phyloP scores from a whole-genome alignment of 2,329 filamentous ascomycete genomes.

The Zarea fungicola region DNA sequence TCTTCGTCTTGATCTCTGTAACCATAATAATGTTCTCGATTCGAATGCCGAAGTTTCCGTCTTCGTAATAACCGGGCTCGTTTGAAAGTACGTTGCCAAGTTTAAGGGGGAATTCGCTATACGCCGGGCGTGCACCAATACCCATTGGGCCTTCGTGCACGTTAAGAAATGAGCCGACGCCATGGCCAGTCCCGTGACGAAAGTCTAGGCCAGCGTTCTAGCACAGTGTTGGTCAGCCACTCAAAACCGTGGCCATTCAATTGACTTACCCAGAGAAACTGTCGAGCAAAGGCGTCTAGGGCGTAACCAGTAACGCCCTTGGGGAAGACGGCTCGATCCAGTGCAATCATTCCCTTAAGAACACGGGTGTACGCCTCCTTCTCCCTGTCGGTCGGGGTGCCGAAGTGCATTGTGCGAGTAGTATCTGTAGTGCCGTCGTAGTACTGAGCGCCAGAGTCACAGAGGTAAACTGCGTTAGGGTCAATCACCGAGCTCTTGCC shows the following conservation, averaged over 20 bases:
- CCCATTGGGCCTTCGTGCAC: constrained; percentile 97
- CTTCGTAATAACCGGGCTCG: constrained; percentile 95
- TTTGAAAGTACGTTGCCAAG: constrained; percentile 95
- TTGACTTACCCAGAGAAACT: constrained; percentile 75
- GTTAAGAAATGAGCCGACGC: constrained; percentile 90
- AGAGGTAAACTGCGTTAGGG: constrained; percentile 81
- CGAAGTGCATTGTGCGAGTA: constrained; percentile 89
- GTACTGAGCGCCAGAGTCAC: constrained; percentile 96
- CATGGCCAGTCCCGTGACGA: constrained; percentile 92
- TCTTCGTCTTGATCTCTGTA: constrained; percentile 76
- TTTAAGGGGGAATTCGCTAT: constrained; percentile 81
- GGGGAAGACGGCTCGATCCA: constrained; percentile 83
- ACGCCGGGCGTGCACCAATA: constrained; percentile 87
- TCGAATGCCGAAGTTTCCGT: constrained; percentile 88
- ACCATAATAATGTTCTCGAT: constrained; percentile 97
- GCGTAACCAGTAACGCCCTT: constrained; percentile 94
- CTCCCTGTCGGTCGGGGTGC: constrained; percentile 75
- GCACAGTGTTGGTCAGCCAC: constrained; percentile 19
- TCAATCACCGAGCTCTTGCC: constrained; percentile 80
- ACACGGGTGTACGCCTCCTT: constrained; percentile 89
- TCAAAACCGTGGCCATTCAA: not conserved
- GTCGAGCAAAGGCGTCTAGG: constrained; percentile 80
- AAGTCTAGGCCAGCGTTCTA: constrained; percentile 75
- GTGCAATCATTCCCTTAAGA: constrained; percentile 85
- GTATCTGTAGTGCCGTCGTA: constrained; percentile 94